These are phyloP conservation scores for Cylindrodendrum hubeiense DNA, from an alignment of 2,329 filamentous ascomycete genomes.

Conservation along the genomic window DNA sequence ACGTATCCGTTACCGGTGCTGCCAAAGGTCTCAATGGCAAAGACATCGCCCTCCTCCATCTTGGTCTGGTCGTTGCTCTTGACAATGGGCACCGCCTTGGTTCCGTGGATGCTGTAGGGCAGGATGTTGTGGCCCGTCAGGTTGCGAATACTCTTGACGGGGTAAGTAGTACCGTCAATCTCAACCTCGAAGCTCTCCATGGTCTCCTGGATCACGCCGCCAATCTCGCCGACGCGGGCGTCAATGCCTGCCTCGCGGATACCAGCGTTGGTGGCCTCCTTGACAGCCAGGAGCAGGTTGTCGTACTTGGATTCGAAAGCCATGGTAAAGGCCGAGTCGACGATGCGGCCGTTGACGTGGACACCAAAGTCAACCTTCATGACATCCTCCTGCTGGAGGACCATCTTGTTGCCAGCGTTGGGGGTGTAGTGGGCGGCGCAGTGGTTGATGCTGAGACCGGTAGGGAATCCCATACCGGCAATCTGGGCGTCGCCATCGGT, in stretches of 20 bases:
- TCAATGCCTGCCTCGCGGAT: constrained; percentile 90
- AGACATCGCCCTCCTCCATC: constrained; percentile 98
- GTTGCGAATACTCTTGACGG: constrained; percentile 88
- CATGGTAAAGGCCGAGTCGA: constrained; percentile 85
- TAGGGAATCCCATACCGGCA: constrained; percentile 89
- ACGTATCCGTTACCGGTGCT: constrained; percentile 93
- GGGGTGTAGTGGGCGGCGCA: constrained; percentile 90
- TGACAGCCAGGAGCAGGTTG: constrained; percentile 78
- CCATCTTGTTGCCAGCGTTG: constrained; percentile 85
- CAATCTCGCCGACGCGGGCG: constrained; percentile 87
- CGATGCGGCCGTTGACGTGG: constrained; percentile 83
- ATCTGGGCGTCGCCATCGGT: constrained; percentile 82
- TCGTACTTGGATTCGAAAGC: constrained; percentile 82
- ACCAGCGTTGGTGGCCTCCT: constrained; percentile 86
- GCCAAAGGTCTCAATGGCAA: constrained; percentile 96
- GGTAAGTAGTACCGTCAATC: constrained; percentile 81
- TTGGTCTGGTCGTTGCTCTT: constrained; percentile 90
- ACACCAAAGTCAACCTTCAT: constrained; percentile 88
- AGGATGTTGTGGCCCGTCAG: constrained; percentile 91
- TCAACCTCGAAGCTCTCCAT: constrained; percentile 96
- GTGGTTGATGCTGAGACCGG: constrained; percentile 85
- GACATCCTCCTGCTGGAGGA: constrained; percentile 79
- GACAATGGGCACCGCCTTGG: constrained; percentile 94
- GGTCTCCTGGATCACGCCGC: constrained; percentile 85
- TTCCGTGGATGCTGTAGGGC: constrained; percentile 90